phyloP scores from a whole-genome alignment of 768 basidiomycete species.

The Trametes cinnabarina region DNA sequence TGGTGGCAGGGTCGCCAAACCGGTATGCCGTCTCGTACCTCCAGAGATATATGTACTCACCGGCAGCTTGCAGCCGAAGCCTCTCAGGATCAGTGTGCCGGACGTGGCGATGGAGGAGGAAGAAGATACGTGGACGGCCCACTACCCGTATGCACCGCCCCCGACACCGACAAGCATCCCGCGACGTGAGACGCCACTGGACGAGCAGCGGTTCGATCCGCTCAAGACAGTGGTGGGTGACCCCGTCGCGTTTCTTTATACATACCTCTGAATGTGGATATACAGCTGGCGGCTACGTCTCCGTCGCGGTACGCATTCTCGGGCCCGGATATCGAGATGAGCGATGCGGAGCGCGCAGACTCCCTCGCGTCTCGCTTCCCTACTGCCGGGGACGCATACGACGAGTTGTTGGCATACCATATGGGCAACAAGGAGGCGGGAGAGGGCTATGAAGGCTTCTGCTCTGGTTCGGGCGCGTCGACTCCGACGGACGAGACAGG shows the following conservation, averaged over 20 bases:
- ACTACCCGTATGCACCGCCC: slow-evolving; percentile 6
- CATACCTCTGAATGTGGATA: not conserved
- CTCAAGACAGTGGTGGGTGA: slow-evolving; percentile 2
- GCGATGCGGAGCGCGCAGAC: not conserved
- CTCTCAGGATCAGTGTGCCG: not conserved
- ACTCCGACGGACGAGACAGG: not conserved
- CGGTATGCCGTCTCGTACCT: not conserved
- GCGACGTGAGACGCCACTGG: not conserved
- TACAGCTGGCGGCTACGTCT: not conserved
- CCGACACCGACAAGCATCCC: slow-evolving; percentile 1
- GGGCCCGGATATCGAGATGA: not conserved
- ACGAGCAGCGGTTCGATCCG: slow-evolving; percentile 12
- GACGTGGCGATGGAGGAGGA: not conserved
- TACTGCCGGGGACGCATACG: not conserved
- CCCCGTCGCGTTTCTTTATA: too few relatives aligned
- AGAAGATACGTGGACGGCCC: not conserved
- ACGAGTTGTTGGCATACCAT: slow-evolving; percentile 2
- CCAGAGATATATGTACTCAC: not conserved
- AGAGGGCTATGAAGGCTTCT: not conserved
- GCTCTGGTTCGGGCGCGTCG: not conserved
- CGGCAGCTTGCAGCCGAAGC: not conserved
- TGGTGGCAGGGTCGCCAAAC: not conserved
- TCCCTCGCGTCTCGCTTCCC: not conserved
- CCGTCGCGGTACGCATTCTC: slow-evolving; percentile 1
- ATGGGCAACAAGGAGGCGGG: not conserved